Base-by-base conservation (phyloP, 1,284 basidiomycete species). In the Neolentinus lepideus region DNA sequence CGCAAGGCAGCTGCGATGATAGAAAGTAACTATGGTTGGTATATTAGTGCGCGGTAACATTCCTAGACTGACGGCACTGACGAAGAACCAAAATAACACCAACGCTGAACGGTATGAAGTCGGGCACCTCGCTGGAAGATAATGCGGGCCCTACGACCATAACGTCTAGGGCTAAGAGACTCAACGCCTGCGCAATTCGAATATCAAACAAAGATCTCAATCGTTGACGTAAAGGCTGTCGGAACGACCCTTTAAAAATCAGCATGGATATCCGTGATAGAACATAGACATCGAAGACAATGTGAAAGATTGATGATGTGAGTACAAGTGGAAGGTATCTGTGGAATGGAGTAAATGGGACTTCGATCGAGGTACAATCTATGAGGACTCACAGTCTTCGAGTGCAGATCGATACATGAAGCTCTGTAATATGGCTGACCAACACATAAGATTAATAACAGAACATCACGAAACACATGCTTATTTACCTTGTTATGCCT, bases 21-120 rank as follows among this genome's bases (percentile, higher is more conserved):
- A 64, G 59, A 65, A 68, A 0, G 57, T 61, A n/a, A 54, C 66
- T 69, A 29, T n/a, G 38, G 12, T 16, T 8, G 14, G 46, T 56
- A 12, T 58, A 53, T 8, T 19, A 21, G 36, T 25, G 14, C 19
- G 25, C 22, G 24, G 26, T 31, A 16, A 26, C 2, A 26, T n/a
- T 14, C 27, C 19, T 22, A 31, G 51, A 31, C 11, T 12, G 22
- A 54, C 14, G 10, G 2, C 10, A 51, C 66, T 55, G 54, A 71
- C 71, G 63, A 8, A 82, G 66, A n/a, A 82, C 77, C 21, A 75
- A 56, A 14, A 81, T 57, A 3, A 75, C 68, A 16, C 75, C 77
- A n/a, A 81, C 60, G 57, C 75, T 74, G 55, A 76, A 74, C 0
- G 79, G 78, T 22, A 81, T 61, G 55, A 76, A 76, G 50, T 80